Percentiles rank a stretch among this genome's conserved stretches.
phyloP scores from a whole-genome alignment of 257 asterid genomes.

The Nicotiana undulata region DNA sequence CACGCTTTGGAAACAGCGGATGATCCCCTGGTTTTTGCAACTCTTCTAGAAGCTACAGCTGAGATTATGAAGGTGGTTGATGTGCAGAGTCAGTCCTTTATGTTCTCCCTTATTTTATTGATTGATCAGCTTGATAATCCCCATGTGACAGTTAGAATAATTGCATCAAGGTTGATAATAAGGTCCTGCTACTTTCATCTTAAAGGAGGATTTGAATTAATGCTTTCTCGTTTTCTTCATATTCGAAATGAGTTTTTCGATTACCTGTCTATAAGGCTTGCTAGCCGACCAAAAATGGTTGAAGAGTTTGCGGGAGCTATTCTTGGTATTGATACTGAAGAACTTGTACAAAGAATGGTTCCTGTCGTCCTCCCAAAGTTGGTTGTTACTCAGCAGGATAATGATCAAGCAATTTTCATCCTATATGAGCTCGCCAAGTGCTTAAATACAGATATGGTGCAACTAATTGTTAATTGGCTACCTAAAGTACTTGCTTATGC shows the following conservation, averaged over 20 bases:
- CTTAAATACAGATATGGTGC: constrained; percentile 63
- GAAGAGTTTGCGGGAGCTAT: constrained; percentile 83
- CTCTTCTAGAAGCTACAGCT: constrained; percentile 79
- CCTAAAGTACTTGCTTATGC: constrained; percentile 91
- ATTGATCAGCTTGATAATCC: constrained; percentile 78
- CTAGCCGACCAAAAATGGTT: constrained; percentile 57
- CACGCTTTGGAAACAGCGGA: constrained; percentile 69
- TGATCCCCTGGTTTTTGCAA: constrained; percentile 69
- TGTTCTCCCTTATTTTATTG: constrained; percentile 70
- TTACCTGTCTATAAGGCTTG: constrained; percentile 61
- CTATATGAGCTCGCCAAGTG: constrained; percentile 65
- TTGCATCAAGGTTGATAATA: constrained; percentile 64
- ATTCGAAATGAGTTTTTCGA: constrained; percentile 69
- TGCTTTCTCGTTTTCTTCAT: constrained; percentile 59
- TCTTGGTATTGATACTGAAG: constrained; percentile 68
- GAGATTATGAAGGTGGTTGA: constrained; percentile 67
- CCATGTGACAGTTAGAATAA: constrained; percentile 52
- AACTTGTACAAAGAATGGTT: constrained; percentile 75
- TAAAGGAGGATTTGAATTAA: constrained; percentile 60
- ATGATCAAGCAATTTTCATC: constrained; percentile 51
- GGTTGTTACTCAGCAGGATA: constrained; percentile 50
- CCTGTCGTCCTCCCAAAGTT: constrained; percentile 94
- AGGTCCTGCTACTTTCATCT: constrained; percentile 55
- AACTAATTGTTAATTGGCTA: constrained; percentile 59
- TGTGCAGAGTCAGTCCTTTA: constrained; percentile 56